These are phyloP conservation scores for Chamaenerion angustifolium DNA, from an alignment of 345 rosid genomes.

Conservation along the genomic window DNA sequence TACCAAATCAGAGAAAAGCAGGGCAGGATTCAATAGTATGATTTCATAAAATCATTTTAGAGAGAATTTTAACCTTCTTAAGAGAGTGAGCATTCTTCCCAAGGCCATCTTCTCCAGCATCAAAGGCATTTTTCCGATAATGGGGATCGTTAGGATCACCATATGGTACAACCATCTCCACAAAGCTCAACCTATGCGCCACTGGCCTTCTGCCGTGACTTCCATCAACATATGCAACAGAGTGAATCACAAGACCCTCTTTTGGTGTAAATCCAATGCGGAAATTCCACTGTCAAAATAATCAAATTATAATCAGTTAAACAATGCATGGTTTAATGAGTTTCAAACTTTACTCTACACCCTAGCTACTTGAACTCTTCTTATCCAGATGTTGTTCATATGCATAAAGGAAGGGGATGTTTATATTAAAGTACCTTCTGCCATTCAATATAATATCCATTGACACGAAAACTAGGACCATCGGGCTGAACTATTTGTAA, in stretches of 20 bases:
- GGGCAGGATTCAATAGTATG: not conserved
- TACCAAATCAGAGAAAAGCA: not conserved
- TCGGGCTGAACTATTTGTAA: constrained; percentile 74
- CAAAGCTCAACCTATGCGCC: constrained; percentile 67
- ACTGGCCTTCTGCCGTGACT: constrained; percentile 77
- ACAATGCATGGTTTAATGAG: not conserved
- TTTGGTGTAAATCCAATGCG: constrained; percentile 87
- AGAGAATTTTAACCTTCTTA: constrained; percentile 42
- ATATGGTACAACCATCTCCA: constrained; percentile 76
- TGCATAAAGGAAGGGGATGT: too few species aligned
- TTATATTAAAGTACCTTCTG: constrained; percentile 41
- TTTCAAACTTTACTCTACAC: too few species aligned
- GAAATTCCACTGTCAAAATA: constrained; percentile 69
- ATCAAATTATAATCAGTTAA: constrained; percentile 1
- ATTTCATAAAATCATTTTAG: constrained; percentile 10
- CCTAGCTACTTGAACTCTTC: too few species aligned
- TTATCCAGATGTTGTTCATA: too few species aligned
- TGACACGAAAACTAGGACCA: constrained; percentile 90
- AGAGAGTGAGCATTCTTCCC: constrained; percentile 96
- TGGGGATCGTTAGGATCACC: constrained; percentile 85
- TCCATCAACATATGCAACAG: constrained; percentile 85
- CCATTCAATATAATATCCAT: constrained; percentile 74
- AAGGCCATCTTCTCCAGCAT: constrained; percentile 95
- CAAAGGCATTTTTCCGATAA: constrained; percentile 82
- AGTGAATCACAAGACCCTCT: constrained; percentile 82